These are phyloP conservation scores for Plasmodium billcollinsi DNA, from an alignment of 169 alveolate species.

Conservation along the genomic window DNA sequence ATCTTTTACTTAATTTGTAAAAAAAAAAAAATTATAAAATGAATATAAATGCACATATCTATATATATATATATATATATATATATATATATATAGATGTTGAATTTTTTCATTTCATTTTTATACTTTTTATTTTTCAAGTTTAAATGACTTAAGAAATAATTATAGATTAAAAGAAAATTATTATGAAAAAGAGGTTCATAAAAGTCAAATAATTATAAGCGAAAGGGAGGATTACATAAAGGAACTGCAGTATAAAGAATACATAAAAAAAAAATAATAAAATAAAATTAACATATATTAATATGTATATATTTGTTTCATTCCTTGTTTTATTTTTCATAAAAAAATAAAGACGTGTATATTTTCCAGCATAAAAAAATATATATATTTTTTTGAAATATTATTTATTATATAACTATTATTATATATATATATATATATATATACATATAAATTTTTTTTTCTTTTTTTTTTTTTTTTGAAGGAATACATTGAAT, in stretches of 20 bases:
- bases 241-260: slow-evolving; percentile 60
- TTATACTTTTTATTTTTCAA: neutral
- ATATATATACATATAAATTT: no score
- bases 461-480: slow-evolving; percentile 23
- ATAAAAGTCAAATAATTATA: slow-evolving; percentile 33
- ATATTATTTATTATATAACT: neutral
- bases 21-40: neutral
- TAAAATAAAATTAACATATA: no score
- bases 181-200: slow-evolving; percentile 48
- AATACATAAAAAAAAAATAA: no score
- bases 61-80: slow-evolving; percentile 3
- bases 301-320: neutral
- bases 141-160: slow-evolving; percentile 53
- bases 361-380: neutral
- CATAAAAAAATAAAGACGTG: neutral
- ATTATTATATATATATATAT: neutral
- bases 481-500: slow-evolving; percentile 41
- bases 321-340: neutral
- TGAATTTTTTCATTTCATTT: neutral
- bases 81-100: neutral
- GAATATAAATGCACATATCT: neutral
- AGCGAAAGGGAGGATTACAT: slow-evolving; percentile 43
- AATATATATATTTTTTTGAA: neutral
- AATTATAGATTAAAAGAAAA: slow-evolving; percentile 60
- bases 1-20: slow-evolving; percentile 44